phyloP scores from a whole-genome alignment of 2,329 filamentous ascomycete species.

The Paecilomyces niveus region DNA sequence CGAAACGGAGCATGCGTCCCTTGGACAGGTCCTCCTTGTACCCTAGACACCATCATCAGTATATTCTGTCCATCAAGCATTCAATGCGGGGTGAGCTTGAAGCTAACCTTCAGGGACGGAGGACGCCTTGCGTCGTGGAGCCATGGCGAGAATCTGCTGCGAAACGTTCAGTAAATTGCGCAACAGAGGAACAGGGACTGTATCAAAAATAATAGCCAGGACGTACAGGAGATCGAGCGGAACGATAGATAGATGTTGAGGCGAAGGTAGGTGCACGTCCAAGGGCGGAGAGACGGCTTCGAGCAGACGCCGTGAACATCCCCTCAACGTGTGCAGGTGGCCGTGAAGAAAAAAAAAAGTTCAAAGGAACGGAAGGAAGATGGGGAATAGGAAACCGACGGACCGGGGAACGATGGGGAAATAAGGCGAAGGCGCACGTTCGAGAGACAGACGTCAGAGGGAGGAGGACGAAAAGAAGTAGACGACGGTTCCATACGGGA shows the following conservation, averaged over 20 bases:
- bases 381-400: not conserved
- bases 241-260: slow-evolving; percentile 20
- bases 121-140: slow-evolving; percentile 35
- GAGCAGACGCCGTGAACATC: slow-evolving; percentile 39
- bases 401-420: slow-evolving; percentile 4
- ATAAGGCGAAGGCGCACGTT: slow-evolving; percentile 4
- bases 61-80: not conserved
- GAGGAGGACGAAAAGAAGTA: not conserved
- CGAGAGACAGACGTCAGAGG: slow-evolving; percentile 12
- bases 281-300: slow-evolving; percentile 35
- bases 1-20: slow-evolving; percentile 59
- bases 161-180: slow-evolving; percentile 7
- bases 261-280: slow-evolving; percentile 28
- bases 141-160: slow-evolving; percentile 31
- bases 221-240: slow-evolving; percentile 27
- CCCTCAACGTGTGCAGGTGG: slow-evolving; percentile 17
- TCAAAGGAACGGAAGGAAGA: not conserved
- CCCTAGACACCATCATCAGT: slow-evolving; percentile 32
- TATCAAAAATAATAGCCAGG: slow-evolving; percentile 1
- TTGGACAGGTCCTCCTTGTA: slow-evolving; percentile 59
- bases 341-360: not conserved
- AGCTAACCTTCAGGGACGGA: slow-evolving; percentile 40
- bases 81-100: slow-evolving; percentile 9
- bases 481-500: not conserved
- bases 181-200: not conserved